These are phyloP conservation scores for Pascua guehoae DNA, from an alignment of 1,284 basidiomycete species.

Conservation along the genomic window DNA sequence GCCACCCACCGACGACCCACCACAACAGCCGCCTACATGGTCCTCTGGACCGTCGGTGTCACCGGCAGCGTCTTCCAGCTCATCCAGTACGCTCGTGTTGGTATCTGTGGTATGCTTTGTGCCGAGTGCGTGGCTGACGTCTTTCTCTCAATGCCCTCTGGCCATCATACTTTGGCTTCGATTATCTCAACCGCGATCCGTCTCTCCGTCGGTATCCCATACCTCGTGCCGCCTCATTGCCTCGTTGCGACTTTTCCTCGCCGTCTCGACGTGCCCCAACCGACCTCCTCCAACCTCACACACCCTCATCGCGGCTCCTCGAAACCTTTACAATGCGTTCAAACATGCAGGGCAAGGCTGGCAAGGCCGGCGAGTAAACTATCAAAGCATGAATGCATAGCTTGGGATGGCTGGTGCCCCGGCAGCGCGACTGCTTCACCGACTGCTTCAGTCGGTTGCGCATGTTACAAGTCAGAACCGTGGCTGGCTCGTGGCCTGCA, in stretches of 20 bases:
- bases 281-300: too few relatives aligned
- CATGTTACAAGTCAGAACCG: too few relatives aligned
- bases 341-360: slow-evolving; percentile 17
- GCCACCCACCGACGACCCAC: too few relatives aligned
- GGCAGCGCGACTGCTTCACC: too few relatives aligned
- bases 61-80: slow-evolving; percentile 39
- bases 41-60: slow-evolving; percentile 38
- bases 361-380: slow-evolving; percentile 5
- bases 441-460: too few relatives aligned
- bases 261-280: too few relatives aligned
- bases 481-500: too few relatives aligned
- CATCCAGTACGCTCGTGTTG: slow-evolving; percentile 41
- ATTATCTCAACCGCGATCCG: too few relatives aligned
- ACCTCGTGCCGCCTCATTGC: neutral
- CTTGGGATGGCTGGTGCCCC: neutral
- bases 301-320: too few relatives aligned
- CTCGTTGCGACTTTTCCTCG: too few relatives aligned
- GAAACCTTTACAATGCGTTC: neutral
- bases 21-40: slow-evolving; percentile 41
- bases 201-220: neutral
- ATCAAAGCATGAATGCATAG: slow-evolving; percentile 19
- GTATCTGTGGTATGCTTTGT: slow-evolving; percentile 14
- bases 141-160: neutral
- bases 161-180: neutral
- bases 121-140: too few relatives aligned